A percentile compares a stretch with the other conserved stretches of the same genome.
These are phyloP conservation scores for Saprolegnia diclina DNA, from an alignment of 352 stramenopile species.

Conservation along the genomic window DNA sequence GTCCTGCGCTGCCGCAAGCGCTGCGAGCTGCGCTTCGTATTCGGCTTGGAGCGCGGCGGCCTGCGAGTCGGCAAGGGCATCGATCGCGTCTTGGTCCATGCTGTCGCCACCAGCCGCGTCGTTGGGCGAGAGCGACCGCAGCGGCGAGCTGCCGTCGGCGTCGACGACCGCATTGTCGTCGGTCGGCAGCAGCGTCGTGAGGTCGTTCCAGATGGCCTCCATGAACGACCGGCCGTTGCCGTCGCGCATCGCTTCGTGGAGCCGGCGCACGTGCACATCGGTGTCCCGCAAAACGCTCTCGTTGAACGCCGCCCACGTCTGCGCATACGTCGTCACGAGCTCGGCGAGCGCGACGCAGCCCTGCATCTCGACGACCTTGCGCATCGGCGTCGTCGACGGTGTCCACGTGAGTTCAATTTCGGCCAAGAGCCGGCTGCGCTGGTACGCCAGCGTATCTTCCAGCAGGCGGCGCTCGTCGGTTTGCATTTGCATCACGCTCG, in stretches of 20 bases:
- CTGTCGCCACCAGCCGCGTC: neutral
- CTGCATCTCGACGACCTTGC: neutral
- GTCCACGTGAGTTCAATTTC: constrained; percentile 6
- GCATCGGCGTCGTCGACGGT: neutral
- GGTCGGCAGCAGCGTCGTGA: neutral
- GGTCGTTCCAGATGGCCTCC: neutral
- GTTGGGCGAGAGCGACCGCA: neutral
- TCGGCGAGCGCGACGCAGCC: neutral
- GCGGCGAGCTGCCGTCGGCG: neutral
- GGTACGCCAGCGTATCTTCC: constrained; percentile 7
- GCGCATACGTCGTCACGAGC: neutral
- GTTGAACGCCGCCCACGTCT: neutral
- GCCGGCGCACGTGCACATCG: neutral
- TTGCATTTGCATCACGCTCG: neutral
- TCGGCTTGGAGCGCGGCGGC: neutral
- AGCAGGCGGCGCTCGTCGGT: neutral
- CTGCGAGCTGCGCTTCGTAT: neutral
- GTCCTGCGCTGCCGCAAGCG: neutral
- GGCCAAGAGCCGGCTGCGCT: neutral
- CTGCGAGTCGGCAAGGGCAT: neutral
- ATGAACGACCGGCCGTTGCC: neutral
- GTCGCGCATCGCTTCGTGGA: neutral
- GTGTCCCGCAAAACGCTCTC: neutral
- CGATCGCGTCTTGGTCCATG: neutral
- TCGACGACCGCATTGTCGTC: neutral